These are phyloP conservation scores for Bipolaris victoriae DNA, from an alignment of 2,329 filamentous ascomycete genomes.

Conservation along the genomic window DNA sequence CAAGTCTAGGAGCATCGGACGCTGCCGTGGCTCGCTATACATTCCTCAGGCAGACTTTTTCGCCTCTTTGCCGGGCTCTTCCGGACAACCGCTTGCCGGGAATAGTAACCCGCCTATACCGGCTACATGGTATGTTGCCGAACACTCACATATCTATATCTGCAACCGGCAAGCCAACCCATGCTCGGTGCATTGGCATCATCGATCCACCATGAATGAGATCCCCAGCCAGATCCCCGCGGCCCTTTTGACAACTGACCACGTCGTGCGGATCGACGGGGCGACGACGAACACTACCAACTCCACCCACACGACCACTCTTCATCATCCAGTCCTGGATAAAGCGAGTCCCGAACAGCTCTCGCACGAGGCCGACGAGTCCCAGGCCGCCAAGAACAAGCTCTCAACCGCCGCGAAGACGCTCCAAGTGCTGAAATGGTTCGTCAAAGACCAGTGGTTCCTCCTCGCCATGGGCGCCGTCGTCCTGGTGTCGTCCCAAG, in stretches of 20 bases:
- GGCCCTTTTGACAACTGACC: neutral
- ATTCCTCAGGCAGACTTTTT: neutral
- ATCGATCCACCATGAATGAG: neutral
- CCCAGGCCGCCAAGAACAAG: neutral
- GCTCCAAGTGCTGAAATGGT: conserved; percentile 32
- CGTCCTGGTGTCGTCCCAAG: conserved; percentile 61
- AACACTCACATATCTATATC: neutral
- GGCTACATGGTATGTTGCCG: neutral
- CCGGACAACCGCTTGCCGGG: neutral
- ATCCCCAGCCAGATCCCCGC: neutral
- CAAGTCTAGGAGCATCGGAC: neutral
- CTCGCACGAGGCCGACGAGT: neutral
- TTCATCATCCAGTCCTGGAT: neutral
- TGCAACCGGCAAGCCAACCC: neutral
- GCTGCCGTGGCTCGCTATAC: neutral
- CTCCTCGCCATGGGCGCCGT: conserved; percentile 65
- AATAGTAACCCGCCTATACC: neutral
- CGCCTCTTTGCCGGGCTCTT: neutral
- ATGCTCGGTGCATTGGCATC: neutral
- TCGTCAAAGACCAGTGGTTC: conserved; percentile 67
- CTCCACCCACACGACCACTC: neutral
- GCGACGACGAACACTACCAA: conserved; percentile 1
- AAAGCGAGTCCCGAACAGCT: neutral
- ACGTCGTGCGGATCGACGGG: neutral
- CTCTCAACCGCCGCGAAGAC: conserved; percentile 11